phyloP scores from a whole-genome alignment of 192 early-diverging fungal species.

The Phlyctochytrium planicorne region DNA sequence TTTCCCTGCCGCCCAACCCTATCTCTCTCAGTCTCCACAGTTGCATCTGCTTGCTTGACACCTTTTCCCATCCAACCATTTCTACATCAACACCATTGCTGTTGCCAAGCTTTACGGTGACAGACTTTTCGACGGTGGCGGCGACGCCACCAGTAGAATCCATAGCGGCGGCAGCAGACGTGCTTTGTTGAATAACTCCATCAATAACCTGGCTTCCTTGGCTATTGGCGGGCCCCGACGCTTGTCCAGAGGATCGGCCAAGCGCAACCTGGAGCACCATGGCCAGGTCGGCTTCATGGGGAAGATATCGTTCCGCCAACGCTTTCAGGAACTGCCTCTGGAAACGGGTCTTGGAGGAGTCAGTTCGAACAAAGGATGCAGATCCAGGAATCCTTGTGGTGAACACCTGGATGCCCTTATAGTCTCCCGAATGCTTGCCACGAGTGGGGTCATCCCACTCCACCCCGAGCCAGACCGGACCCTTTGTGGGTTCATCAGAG shows the following conservation, averaged over 20 bases:
- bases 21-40: too few species aligned
- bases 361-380: slow-evolving; percentile 45
- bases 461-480: slow-evolving; percentile 35
- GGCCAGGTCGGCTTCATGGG: too few species aligned
- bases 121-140: too few species aligned
- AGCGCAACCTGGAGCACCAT: too few species aligned
- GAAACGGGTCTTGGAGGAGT: not conserved
- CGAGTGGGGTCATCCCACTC: slow-evolving; percentile 48
- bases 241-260: too few species aligned
- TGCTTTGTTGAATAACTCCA: too few species aligned
- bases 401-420: slow-evolving; percentile 35
- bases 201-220: too few species aligned
- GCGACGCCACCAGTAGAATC: too few species aligned
- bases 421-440: slow-evolving; percentile 45
- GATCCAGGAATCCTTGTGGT: slow-evolving; percentile 14
- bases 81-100: slow-evolving; percentile 33
- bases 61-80: slow-evolving; percentile 50
- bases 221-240: too few species aligned
- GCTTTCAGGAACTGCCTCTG: slow-evolving; percentile 21
- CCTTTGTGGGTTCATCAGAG: slow-evolving; percentile 5
- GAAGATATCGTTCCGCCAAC: slow-evolving; percentile 27
- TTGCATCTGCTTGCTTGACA: slow-evolving; percentile 18
- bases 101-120: not conserved
- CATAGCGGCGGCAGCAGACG: too few species aligned
- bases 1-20: not conserved